Conservation (phyloP, 2,329 filamentous ascomycete genomes). For the Westerdykella sp. region DNA sequence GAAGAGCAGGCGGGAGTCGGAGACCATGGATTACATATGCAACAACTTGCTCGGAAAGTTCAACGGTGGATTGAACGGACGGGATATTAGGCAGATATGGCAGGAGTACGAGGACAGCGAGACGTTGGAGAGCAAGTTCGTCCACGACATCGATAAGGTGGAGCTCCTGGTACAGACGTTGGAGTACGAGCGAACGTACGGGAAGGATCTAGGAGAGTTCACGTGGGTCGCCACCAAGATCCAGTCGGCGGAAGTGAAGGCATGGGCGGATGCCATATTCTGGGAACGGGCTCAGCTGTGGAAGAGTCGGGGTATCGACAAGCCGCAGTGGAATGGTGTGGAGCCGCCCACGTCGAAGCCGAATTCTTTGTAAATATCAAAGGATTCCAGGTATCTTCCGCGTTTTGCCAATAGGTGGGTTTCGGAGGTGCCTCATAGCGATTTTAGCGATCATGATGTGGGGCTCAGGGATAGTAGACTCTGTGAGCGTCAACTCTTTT, state of each 20-base stretch:
- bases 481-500: no score
- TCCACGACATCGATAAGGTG: conserved; percentile 97
- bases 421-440: no score
- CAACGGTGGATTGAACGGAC: conserved; percentile 61
- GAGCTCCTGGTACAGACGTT: conserved; percentile 92
- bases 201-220: conserved; percentile 80
- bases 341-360: background rate
- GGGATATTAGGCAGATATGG: conserved; percentile 74
- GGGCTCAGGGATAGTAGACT: no score
- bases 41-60: conserved; percentile 66
- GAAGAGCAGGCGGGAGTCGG: conserved; percentile 79
- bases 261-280: conserved; percentile 72
- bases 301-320: conserved; percentile 41
- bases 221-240: conserved; percentile 69
- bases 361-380: background rate
- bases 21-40: conserved; percentile 89
- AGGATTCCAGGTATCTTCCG: background rate
- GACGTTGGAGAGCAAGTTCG: conserved; percentile 79
- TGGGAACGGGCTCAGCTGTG: conserved; percentile 70
- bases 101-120: conserved; percentile 88
- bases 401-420: no score
- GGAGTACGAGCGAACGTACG: conserved; percentile 76
- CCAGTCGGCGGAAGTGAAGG: conserved; percentile 67
- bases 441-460: no score
- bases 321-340: conserved; percentile 18